phyloP scores from a whole-genome alignment of 1,284 basidiomycete species.

The Cryptococcus hybrid region DNA sequence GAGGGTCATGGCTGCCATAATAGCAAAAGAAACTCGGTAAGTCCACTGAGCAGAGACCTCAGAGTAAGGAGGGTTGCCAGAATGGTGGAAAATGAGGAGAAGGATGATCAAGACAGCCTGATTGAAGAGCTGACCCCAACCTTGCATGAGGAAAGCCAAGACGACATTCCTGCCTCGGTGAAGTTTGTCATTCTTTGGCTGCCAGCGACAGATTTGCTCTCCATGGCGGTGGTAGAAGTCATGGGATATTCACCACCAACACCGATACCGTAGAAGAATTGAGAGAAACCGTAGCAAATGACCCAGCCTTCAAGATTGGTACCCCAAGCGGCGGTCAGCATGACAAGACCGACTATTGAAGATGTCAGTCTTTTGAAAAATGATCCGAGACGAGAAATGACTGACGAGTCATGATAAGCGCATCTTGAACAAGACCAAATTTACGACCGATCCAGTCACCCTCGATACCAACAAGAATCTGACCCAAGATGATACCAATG shows the following conservation, averaged over 20 bases:
- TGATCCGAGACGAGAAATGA: neutral
- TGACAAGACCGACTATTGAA: constrained; percentile 51
- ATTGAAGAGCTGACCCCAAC: constrained; percentile 58
- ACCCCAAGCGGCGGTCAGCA: constrained; percentile 58
- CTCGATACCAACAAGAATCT: constrained; percentile 57
- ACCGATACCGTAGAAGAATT: constrained; percentile 22
- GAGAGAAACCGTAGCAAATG: constrained; percentile 53
- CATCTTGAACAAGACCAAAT: constrained; percentile 54
- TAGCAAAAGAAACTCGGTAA: constrained; percentile 56
- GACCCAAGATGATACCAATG: constrained; percentile 55
- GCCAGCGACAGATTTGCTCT: constrained; percentile 45
- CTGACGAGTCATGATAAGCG: constrained; percentile 46
- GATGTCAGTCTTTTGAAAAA: constrained; percentile 2
- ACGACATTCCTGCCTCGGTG: constrained; percentile 58
- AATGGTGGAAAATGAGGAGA: constrained; percentile 54
- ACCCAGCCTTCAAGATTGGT: constrained; percentile 56
- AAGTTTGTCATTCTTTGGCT: constrained; percentile 54
- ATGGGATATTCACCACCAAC: constrained; percentile 57
- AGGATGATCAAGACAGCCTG: constrained; percentile 55
- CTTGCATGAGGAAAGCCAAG: constrained; percentile 57
- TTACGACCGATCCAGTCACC: constrained; percentile 58
- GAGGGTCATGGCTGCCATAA: constrained; percentile 55
- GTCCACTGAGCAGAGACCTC: constrained; percentile 55
- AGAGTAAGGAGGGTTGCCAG: constrained; percentile 49
- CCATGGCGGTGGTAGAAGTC: constrained; percentile 57